Evolutionary conservation across 2,329 filamentous ascomycete genomes (phyloP), one percentile per base, ranked within the genome.

Genomic region (Tolypocladium tundrense): DNA sequence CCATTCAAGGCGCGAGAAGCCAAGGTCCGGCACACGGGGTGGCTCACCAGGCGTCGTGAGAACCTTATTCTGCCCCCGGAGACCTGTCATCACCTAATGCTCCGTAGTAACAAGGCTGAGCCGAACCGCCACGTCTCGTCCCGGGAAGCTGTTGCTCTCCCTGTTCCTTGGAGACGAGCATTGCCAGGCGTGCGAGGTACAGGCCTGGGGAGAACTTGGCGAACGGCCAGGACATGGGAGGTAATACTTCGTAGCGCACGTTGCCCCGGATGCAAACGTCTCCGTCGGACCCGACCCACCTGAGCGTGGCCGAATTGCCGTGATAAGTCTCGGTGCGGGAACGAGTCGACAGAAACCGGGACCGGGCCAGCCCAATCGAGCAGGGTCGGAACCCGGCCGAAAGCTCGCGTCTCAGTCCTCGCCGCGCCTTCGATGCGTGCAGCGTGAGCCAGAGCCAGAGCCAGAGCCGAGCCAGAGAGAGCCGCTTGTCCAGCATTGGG

Each of bases 21-120:
- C 53, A 55, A 42, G 57, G 11, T 50, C n/a, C 53, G 43, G 53
- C 43, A 55, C 19, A 37, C 27, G 33, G 51, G 56, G 51, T 57
- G 41, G 51, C 51, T 50, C 39, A 13, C n/a, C 21, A 10, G 42
- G 42, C 40, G 37, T 48, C 62, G 65, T 67, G 65, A 67, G 65
- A 67, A 67, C 65, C 65, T 67, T 67, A 67, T 62, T 65, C 63
- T 27, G 24, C 61, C 59, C 60, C 60, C 64, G 41, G 40, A 37
- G 41, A 33, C 33, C 13, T 37, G 39, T 43, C 50, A 52, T 50
- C 35, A 21, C n/a, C 42, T 37, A 51, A 58, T 27, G 24, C 24
- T 27, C 24, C 24, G 24, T 35, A 57, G 24, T 16, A 48, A 24
- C 37, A 53, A 52, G 52, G 53, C 55, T 57, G 58, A 58, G 35